Evolutionary conservation across 2,329 filamentous ascomycete genomes (phyloP).

Genomic region (Microascus cirrosus): DNA sequence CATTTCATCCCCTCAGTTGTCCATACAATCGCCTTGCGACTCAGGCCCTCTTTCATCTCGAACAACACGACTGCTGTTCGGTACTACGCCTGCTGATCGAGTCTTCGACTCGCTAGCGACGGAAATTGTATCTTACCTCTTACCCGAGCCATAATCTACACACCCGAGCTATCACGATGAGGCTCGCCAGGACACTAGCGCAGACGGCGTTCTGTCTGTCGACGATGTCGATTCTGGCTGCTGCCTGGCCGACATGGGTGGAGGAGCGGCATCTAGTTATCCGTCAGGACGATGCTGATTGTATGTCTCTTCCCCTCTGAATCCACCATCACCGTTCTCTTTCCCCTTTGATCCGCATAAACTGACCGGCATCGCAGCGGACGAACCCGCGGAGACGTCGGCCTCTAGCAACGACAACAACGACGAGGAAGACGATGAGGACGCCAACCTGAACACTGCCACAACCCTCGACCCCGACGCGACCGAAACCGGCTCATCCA

Average conservation of each 20-base stretch:
- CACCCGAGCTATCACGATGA: constrained; percentile 27
- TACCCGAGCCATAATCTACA: neutral
- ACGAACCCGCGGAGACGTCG: neutral
- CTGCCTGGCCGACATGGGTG: constrained; percentile 46
- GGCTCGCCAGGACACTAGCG: constrained; percentile 31
- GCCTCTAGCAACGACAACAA: neutral
- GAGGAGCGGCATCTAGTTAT: constrained; percentile 40
- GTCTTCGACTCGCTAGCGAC: neutral
- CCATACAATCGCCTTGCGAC: neutral
- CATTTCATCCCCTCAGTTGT: neutral
- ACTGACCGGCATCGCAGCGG: neutral
- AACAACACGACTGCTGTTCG: neutral
- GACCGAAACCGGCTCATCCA: constrained; percentile 14
- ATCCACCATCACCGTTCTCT: neutral
- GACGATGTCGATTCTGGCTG: constrained; percentile 37
- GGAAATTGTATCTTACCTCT: neutral
- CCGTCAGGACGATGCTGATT: constrained; percentile 22
- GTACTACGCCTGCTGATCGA: neutral
- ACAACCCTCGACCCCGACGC: constrained; percentile 29
- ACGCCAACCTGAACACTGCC: constrained; percentile 8
- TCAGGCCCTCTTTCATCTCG: neutral
- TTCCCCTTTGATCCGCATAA: neutral
- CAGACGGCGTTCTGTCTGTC: constrained; percentile 37
- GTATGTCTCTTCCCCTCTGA: neutral
- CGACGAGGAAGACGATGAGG: neutral